phyloP scores from a whole-genome alignment of 768 basidiomycete species.

The Boletus coccyginus region DNA sequence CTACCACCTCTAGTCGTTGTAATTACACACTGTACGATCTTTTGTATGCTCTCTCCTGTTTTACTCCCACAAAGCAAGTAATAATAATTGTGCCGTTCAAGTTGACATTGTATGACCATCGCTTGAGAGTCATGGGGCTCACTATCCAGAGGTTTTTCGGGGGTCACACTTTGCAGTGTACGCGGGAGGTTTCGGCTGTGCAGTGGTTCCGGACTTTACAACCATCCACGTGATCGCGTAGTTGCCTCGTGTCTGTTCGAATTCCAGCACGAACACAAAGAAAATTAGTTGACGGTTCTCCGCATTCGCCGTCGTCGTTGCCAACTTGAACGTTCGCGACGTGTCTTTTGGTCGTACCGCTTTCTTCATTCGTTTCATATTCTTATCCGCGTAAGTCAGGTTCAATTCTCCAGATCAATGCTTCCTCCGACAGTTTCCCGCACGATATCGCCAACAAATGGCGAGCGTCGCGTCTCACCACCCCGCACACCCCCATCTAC shows the following conservation, averaged over 20 bases:
- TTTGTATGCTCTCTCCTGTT: neutral
- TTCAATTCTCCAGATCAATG: slow-evolving; percentile 17
- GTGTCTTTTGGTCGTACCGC: slow-evolving; percentile 1
- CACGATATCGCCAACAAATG: slow-evolving; percentile 29
- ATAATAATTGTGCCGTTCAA: too few relatives aligned
- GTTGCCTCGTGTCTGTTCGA: slow-evolving; percentile 37
- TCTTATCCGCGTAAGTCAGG: slow-evolving; percentile 11
- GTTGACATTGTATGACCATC: too few relatives aligned
- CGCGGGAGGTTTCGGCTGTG: too few relatives aligned
- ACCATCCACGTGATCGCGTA: slow-evolving; percentile 34
- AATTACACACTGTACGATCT: neutral
- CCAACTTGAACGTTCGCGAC: slow-evolving; percentile 14
- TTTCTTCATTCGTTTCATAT: neutral
- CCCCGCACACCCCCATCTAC: slow-evolving; percentile 29
- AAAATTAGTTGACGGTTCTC: slow-evolving; percentile 16
- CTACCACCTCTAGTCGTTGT: neutral
- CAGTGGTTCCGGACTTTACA: slow-evolving; percentile 8
- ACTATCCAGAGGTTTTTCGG: too few relatives aligned
- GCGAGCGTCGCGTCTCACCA: slow-evolving; percentile 31
- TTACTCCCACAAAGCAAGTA: too few relatives aligned
- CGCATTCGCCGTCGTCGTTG: slow-evolving; percentile 11
- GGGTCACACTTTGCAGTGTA: too few relatives aligned
- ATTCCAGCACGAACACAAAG: slow-evolving; percentile 23
- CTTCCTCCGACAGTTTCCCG: slow-evolving; percentile 16
- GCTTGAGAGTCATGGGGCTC: neutral